phyloP scores from a whole-genome alignment of 306 rosid species.

The Neltuma alba region DNA sequence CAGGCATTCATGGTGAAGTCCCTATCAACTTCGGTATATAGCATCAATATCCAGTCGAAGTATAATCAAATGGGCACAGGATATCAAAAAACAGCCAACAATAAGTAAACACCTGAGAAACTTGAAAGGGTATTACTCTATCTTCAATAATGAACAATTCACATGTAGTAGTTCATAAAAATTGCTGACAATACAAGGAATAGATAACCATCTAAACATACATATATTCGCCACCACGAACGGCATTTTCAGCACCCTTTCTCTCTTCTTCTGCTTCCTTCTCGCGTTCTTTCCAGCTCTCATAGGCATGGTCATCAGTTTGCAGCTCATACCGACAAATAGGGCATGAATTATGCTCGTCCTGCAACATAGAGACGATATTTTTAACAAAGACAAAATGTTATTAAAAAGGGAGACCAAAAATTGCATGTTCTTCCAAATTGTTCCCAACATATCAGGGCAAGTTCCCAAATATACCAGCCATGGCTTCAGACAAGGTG shows the following conservation, averaged over 20 bases:
- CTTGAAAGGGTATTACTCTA: neutral
- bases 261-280: constrained; percentile 96
- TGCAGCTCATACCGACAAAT: constrained; percentile 85
- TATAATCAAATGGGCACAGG: neutral
- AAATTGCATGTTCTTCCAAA: neutral
- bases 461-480: constrained; percentile 59
- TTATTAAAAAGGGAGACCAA: constrained; percentile 2
- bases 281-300: constrained; percentile 97
- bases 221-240: constrained; percentile 96
- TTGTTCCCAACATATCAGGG: constrained; percentile 1
- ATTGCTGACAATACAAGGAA: neutral
- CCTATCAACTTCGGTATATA: too few species aligned
- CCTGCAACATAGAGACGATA: constrained; percentile 49
- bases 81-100: neutral
- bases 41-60: neutral
- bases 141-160: constrained; percentile 25
- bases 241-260: constrained; percentile 90
- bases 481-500: constrained; percentile 95
- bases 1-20: too few species aligned
- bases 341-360: constrained; percentile 88
- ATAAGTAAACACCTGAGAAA: neutral
- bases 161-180: constrained; percentile 20
- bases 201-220: constrained; percentile 58
- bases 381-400: constrained; percentile 22
- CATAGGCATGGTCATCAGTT: constrained; percentile 87